Base-by-base conservation (phyloP, 352 stramenopile species). In the Phytophthora europaea region DNA sequence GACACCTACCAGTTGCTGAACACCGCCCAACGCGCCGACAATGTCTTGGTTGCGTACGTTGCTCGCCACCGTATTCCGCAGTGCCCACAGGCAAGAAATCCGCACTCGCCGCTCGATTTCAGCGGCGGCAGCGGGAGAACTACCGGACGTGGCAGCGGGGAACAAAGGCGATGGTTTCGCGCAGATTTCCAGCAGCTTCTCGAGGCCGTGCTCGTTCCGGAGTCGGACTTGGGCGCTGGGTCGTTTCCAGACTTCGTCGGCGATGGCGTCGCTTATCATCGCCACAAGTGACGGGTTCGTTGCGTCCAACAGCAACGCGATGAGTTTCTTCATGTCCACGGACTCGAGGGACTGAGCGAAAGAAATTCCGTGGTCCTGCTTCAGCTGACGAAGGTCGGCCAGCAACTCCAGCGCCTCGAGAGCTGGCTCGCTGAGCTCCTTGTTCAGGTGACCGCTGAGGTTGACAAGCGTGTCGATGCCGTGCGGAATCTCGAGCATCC, bases 381-480 rank as follows among this genome's bases (percentile, higher is more conserved):
- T 76, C 31, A 87, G 65, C 40, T 78, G 58, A 10, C 82, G 79
- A 20, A 95, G 79, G 59, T 95, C 88, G 0, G 90, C 87, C 20
- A 97, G 83, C 28, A 93, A 61, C 28, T 94, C 89, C 4, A 97
- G 73, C 2, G 90, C 88, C 48, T 93, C 88, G 18, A 90, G 72
- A 31, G 90, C 90, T 13, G 91, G 82, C 0, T 94, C 79, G 38
- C 84, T 79, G 26, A 94, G 70, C n/a, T 93, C 84, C 10, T 65
- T 74, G 64, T 89, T 80, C 33, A 80, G 82, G 40, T 78, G 76
- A 18, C 87, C 92, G 48, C 86, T 93, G 31, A 97, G 75, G 22
- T 87, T 90, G 7, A 95, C 91, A 8, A 96, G 78, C 38, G 83
- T 90, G 74, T 97, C 92, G 20, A 97, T 81, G 1, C 81, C 92